Evolutionary conservation across 2,329 filamentous ascomycete genomes (phyloP).

Genomic region (Phialocephala subalpina): DNA sequence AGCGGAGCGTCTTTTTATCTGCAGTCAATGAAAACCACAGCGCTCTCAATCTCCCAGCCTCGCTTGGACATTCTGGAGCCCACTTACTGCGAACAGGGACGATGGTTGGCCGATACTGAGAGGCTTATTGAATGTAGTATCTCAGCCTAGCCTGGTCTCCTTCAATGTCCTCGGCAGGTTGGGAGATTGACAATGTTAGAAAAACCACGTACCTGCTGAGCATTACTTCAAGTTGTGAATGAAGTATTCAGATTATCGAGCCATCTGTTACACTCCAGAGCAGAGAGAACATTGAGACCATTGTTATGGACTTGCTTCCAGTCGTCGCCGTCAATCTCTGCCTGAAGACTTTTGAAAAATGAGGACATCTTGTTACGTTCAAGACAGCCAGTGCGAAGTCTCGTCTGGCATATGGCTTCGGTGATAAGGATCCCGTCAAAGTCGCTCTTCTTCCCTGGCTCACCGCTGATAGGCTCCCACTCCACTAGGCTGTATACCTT

Average conservation of each 20-base stretch:
- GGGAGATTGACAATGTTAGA: too few relatives aligned
- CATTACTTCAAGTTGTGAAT: too few relatives aligned
- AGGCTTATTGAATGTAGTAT: too few relatives aligned
- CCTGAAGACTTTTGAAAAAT: neutral
- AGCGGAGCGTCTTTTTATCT: too few relatives aligned
- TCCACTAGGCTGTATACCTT: neutral
- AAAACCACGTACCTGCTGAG: too few relatives aligned
- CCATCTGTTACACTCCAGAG: neutral
- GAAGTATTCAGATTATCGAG: neutral
- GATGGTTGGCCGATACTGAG: too few relatives aligned
- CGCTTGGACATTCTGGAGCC: too few relatives aligned
- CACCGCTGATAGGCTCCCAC: neutral
- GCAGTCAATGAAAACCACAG: too few relatives aligned
- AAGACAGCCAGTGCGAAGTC: neutral
- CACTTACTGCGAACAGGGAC: too few relatives aligned
- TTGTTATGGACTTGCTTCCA: neutral
- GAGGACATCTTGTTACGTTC: neutral
- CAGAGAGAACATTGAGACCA: neutral
- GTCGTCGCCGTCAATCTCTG: neutral
- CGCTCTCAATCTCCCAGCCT: too few relatives aligned
- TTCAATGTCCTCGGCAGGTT: too few relatives aligned
- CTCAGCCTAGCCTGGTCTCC: too few relatives aligned
- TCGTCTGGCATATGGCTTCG: neutral
- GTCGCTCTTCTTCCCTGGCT: neutral
- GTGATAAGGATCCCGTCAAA: neutral